Evolutionary conservation across 2,329 filamentous ascomycete species (phyloP).

Genomic region (Raffaelea ambrosiae): DNA sequence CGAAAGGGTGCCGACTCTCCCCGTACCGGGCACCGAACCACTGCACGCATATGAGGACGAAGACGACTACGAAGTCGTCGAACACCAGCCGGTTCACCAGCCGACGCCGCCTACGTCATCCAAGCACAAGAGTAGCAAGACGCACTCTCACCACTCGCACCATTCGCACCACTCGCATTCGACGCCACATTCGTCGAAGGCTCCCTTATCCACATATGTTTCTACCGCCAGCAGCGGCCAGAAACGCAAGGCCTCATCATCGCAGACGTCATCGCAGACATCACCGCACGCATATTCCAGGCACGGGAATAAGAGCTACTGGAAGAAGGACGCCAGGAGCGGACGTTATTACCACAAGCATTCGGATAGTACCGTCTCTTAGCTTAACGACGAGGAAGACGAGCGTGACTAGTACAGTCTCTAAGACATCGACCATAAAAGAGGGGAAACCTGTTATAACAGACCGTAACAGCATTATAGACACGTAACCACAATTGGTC

Average conservation of each 20-base stretch:
- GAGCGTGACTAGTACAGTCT: constrained; percentile 1
- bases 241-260: constrained; percentile 4
- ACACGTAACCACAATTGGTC: not conserved
- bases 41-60: no score
- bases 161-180: not conserved
- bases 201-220: not conserved
- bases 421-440: not conserved
- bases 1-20: no score
- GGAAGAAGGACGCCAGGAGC: constrained; percentile 4
- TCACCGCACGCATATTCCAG: not conserved
- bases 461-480: not conserved
- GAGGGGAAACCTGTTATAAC: constrained; percentile 1
- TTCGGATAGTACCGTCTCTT: constrained; percentile 6
- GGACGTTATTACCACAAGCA: constrained; percentile 3
- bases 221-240: constrained; percentile 1
- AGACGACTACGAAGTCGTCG: not conserved
- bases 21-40: no score
- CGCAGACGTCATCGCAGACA: not conserved
- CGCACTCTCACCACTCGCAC: not conserved
- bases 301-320: constrained; percentile 4
- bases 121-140: not conserved
- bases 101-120: constrained; percentile 4
- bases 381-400: constrained; percentile 4
- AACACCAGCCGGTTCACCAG: constrained; percentile 1
- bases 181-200: not conserved